A percentile compares a stretch with the other conserved stretches of the same genome.
Evolutionary conservation across 23 red algal species (phyloP).

Genomic region (Rhodosorus marinus): DNA sequence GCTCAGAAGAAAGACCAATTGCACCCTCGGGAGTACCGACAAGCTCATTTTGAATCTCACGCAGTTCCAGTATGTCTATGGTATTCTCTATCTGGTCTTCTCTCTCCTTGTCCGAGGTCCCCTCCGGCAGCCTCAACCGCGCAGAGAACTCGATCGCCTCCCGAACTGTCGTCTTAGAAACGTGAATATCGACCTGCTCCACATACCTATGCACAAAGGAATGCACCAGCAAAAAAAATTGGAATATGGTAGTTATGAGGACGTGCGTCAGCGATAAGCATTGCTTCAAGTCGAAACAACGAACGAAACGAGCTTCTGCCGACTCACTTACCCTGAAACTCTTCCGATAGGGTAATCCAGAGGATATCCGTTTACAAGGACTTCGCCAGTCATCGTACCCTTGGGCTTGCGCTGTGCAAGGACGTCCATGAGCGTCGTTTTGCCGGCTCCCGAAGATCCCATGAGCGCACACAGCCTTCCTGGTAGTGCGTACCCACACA

Average conservation of each 20-base stretch:
- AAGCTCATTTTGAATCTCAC: constrained; percentile 14
- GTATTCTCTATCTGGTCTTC: constrained; percentile 12
- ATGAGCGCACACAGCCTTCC: constrained; percentile 48
- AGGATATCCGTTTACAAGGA: constrained; percentile 33
- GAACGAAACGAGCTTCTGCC: too few relatives aligned
- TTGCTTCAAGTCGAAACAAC: too few relatives aligned
- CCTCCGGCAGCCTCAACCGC: constrained; percentile 20
- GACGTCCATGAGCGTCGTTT: constrained; percentile 78
- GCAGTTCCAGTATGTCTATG: constrained; percentile 37
- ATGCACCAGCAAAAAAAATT: too few relatives aligned
- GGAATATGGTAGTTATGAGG: too few relatives aligned
- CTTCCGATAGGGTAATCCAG: constrained; percentile 20
- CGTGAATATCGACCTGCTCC: constrained; percentile 83
- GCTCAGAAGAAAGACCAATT: constrained; percentile 1
- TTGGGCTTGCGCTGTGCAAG: constrained; percentile 65
- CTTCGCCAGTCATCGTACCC: constrained; percentile 41
- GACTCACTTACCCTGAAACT: too few relatives aligned
- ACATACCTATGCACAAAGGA: too few relatives aligned
- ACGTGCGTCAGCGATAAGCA: too few relatives aligned
- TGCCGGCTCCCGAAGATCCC: constrained; percentile 66
- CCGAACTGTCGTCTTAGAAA: constrained; percentile 43
- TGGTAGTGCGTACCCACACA: constrained; percentile 26
- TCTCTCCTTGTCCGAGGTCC: constrained; percentile 25
- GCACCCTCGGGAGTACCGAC: constrained; percentile 14
- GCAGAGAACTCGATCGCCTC: constrained; percentile 86